Evolutionary conservation across 1,284 basidiomycete genomes (phyloP), one percentile per base, ranked within the genome.

Genomic region (Cryptococcus jaspeensis): DNA sequence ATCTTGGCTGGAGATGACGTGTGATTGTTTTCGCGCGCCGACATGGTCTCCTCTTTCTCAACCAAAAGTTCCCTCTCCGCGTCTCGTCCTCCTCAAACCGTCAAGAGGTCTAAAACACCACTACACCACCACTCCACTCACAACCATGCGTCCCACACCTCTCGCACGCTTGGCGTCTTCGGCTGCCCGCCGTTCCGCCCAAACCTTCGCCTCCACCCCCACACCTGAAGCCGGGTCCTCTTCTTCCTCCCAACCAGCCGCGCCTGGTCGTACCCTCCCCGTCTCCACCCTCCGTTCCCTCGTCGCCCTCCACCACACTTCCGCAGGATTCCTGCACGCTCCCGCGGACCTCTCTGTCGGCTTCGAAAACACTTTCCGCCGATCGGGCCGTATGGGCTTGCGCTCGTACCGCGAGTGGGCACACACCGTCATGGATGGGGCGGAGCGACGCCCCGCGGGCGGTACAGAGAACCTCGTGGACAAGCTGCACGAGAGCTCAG

Each of bases 261-360:
- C 43, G 54, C n/a, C n/a, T n/a, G n/a, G 50, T 11, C 55, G 53
- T 22, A 53, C 60, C 15, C 63, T 71, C 3, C 56, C 69, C 5
- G 50, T 59, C 11, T 49, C 56, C 2, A 62, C 62, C 23, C 65
- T 73, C 4, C 65, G 69, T 39, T 58, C 54, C 16, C 67, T 77
- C 15, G 64, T 76, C 37, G 55, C 61, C 15, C 65, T 77, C 9
- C 73, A 77, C 57, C 75, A 77, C 61, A 50, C 64, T n/a, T 59
- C 71, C 2, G 61, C 72, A 8, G 62, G 66, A 3, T 77, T 75
- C 64, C 67, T 77, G 58, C 66, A 68, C 42, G 54, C 66, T 39
- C 62, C 73, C 0, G 43, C 56, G 41, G 63, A 68, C 23, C 52
- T 73, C n/a, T 48, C 57, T 25, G 48, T 41, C 8, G 72, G 67